Evolutionary conservation across 2,329 filamentous ascomycete genomes (phyloP), one percentile per base, ranked within the genome.

Genomic region (Talaromyces funiculosus): DNA sequence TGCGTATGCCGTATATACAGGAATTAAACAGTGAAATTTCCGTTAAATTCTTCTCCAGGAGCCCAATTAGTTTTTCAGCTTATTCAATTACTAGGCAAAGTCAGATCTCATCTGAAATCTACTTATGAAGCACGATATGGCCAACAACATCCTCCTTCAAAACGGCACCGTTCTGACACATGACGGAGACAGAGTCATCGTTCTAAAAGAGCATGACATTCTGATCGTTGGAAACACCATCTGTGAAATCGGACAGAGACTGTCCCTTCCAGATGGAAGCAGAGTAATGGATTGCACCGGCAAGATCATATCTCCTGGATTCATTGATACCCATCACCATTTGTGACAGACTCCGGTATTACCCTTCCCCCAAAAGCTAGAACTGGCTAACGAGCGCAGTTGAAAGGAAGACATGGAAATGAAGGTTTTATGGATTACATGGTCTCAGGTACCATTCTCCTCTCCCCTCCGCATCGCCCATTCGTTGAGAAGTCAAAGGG

Each of bases 311-410:
- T 60, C 58, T n/a, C 58, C 58, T 2, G 58, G 58, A 4, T 29
- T 60, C 16, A 42, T 60, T 26, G 58, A 60, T 31, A 55, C 58
- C 16, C 58, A 60, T 14, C 58, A 60, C 24, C 58, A 60, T 24
- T n/a, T 60, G 31, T 60, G 58, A 53, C 58, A 60, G 58, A 60
- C 51, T 22, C 58, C 56, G 33, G 18, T 60, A 53, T 24, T 16
- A 18, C 16, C 9, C 10, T 14, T 10, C 4, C 8, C 3, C 31
- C 16, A n/a, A n/a, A n/a, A 2, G 16, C 16, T 20, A 7, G 14
- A n/a, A 31, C 31, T 4, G 20, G 45, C 26, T 49, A 6, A 49
- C n/a, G 12, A 12, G 8, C 16, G 10, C 5, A 49, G 45, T 31
- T 49, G 26, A 49, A 49, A 49, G 58, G 58, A 2, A 31, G 58